Base-by-base conservation (phyloP, 306 rosid species). In the Cicer judaicum region DNA sequence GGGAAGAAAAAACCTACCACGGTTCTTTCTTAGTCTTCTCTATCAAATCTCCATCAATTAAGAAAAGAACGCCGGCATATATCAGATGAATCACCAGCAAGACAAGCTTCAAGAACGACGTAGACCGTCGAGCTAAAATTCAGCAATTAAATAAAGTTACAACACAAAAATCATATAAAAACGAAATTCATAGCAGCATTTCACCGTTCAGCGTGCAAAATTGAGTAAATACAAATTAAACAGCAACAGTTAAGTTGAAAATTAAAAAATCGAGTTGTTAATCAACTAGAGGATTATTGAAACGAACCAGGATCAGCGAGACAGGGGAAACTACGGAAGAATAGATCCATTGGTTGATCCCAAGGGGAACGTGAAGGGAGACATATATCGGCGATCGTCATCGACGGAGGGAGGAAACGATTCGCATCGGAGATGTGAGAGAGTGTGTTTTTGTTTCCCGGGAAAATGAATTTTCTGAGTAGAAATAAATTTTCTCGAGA, bases 221-320 rank as follows among this genome's bases (percentile, higher is more conserved):
- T 48, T 42, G 60, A 78, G 52, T 29, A 47, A 36, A 40, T 36
- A 69, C 43, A 64, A 68, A 86, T 16, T 70, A 55, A 6, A 16
- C n/a, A 50, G 41, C 7, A 42, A 15, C 53, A 12, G 39, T 8
- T 53, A n/a, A 64, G 40, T 19, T 7, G 34, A 36, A 19, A 10
- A 43, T 18, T 29, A 12, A 43, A 12, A 46, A 53, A 53, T 44
- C 8, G 15, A 78, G 49, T 12, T 6, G 5, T 60, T n/a, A 18
- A 68, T 69, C 39, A 68, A 24, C 57, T 54, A 65, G 67, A 18
- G 1, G 59, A 14, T 41, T 40, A 34, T 24, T 4, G 46, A 64
- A 46, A 53, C 77, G 68, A 71, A 94, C 99, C 96, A 7, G 97
- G 99, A 86, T 92, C 97, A 48, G 88, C 73, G 68, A 92, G 90